Evolutionary conservation across 768 basidiomycete species (phyloP), one percentile per base, ranked within the genome.

Genomic region (Neoboletus magnificus): DNA sequence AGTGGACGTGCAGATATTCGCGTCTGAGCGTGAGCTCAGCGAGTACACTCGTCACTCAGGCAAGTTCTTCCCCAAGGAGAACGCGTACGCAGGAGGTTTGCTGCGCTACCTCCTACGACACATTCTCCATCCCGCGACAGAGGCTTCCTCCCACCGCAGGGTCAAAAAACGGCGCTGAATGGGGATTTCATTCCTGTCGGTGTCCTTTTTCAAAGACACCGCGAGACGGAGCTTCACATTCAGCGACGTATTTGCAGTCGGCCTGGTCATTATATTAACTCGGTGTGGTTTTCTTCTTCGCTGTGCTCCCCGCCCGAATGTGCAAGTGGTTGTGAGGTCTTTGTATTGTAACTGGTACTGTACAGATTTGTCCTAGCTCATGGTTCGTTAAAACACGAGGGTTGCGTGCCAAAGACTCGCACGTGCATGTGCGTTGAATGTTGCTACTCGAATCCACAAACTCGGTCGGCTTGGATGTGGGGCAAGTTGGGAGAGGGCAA

Each of bases 21-120:
- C 15, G 0, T 32, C 62, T 30, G 62, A 64, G 43, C 25, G 16
- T 5, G 32, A 48, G 5, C 56, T 64, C 25, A 54, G 54, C 7
- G 10, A 53, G 3, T 65, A 64, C 16, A 64, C 63, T 0, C 13
- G 11, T n/a, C n/a, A n/a, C n/a, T n/a, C 10, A 6, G 60, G 63
- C 1, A 65, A 65, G 41, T 52, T 25, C 3, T 64, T 64, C 0
- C 64, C 63, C 0, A 62, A 29, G 5, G 54, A 64, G 1, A 59
- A 47, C 20, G 56, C 56, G 2, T 47, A 54, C 5, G 64, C 64
- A 29, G 63, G 63, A 7, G 64, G 64, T 0, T 10, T 64, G 11
- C 23, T 64, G 16, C 52, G 44, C 1, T 54, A 52, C 33, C 54
- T 64, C 29, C 29, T 66, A 9, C 63, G 64, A 1, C 60, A 59